Percentiles rank a stretch among this genome's conserved stretches.
Evolutionary conservation across 2,329 filamentous ascomycete genomes (phyloP).

Genomic region (Volutella citrinella): DNA sequence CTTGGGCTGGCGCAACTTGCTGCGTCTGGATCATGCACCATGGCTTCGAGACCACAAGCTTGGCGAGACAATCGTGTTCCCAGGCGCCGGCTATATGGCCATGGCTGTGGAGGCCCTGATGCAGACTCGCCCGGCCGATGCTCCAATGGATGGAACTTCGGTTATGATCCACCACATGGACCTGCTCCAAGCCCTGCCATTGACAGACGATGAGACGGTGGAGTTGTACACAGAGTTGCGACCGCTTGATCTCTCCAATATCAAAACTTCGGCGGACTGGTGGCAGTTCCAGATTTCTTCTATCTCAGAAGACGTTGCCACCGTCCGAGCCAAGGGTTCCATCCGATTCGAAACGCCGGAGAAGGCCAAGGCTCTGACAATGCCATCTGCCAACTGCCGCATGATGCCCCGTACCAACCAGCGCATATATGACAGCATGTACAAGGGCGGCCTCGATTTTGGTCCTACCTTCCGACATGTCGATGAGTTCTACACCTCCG

Average conservation of each 20-base stretch:
- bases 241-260: neutral
- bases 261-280: neutral
- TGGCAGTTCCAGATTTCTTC: neutral
- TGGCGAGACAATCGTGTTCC: conserved; percentile 38
- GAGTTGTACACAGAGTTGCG: too few species aligned
- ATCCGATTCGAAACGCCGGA: conserved; percentile 1
- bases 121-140: conserved; percentile 17
- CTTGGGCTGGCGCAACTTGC: conserved; percentile 36
- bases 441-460: conserved; percentile 36
- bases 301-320: neutral
- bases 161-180: neutral
- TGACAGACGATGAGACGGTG: neutral
- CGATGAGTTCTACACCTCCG: conserved; percentile 2
- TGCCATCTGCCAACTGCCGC: conserved; percentile 25
- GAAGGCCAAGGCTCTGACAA: conserved; percentile 9
- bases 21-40: conserved; percentile 35
- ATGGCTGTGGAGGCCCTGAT: conserved; percentile 39
- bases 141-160: neutral
- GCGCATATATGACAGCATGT: conserved; percentile 20
- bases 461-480: conserved; percentile 33
- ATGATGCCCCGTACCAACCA: conserved; percentile 21
- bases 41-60: conserved; percentile 43
- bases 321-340: neutral
- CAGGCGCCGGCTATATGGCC: conserved; percentile 36
- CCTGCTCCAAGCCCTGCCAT: neutral